A percentile compares a stretch with the other conserved stretches of the same genome.
phyloP scores from a whole-genome alignment of 805 yeast genomes.

The Yamadazyma akitaensis region DNA sequence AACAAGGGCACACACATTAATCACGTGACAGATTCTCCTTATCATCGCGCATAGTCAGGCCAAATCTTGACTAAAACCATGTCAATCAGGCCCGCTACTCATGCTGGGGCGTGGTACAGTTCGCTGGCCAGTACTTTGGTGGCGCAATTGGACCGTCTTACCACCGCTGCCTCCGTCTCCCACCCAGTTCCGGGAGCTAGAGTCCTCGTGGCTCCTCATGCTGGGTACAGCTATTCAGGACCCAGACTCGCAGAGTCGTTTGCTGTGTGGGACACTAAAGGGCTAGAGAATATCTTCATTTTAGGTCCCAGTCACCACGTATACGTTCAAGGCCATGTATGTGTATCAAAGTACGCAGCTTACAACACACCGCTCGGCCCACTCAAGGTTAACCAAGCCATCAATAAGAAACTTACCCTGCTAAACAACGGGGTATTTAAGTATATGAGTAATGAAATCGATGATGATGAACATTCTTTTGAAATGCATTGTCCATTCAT shows the following conservation, averaged over 20 bases:
- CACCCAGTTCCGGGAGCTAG: slow-evolving; percentile 38
- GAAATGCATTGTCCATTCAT: slow-evolving; percentile 92
- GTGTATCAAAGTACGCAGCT: slow-evolving; percentile 47
- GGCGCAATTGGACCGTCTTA: slow-evolving; percentile 48
- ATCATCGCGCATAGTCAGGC: neutral
- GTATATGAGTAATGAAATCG: slow-evolving; percentile 56
- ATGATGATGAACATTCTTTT: slow-evolving; percentile 85
- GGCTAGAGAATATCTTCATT: slow-evolving; percentile 63
- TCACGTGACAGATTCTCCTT: neutral
- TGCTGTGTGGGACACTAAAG: slow-evolving; percentile 59
- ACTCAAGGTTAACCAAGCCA: slow-evolving; percentile 59
- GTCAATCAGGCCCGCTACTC: slow-evolving; percentile 61
- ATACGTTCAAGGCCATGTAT: slow-evolving; percentile 61
- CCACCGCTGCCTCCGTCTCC: slow-evolving; percentile 21
- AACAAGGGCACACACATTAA: no score
- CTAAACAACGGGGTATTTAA: slow-evolving; percentile 38
- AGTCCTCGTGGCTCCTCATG: slow-evolving; percentile 58
- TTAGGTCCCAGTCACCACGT: slow-evolving; percentile 94
- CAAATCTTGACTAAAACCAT: neutral
- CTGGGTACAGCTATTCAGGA: slow-evolving; percentile 87
- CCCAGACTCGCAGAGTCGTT: slow-evolving; percentile 74
- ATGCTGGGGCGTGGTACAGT: slow-evolving; percentile 90
- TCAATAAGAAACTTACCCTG: slow-evolving; percentile 31
- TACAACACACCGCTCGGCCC: slow-evolving; percentile 85
- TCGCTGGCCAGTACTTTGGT: slow-evolving; percentile 41